Evolutionary conservation across 139 green algal genomes (phyloP).

Genomic region (Axilococcus clingmanii): DNA sequence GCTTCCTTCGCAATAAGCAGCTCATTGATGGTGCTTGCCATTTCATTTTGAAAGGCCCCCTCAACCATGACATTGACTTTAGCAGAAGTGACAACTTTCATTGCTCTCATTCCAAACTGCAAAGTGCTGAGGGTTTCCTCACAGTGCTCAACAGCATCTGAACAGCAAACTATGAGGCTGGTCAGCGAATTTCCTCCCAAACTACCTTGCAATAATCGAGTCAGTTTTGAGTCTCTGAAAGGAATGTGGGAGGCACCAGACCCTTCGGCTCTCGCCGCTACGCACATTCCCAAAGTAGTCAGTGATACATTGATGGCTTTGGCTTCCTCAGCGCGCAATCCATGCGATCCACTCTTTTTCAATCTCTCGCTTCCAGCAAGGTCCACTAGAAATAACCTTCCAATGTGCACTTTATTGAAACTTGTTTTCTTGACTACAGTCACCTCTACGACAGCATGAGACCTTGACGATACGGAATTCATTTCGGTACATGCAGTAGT

Average conservation of each 20-base stretch:
- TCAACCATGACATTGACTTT: slow-evolving; percentile 69
- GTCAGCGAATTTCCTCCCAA: slow-evolving; percentile 53
- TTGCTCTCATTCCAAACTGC: slow-evolving; percentile 65
- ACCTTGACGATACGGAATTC: slow-evolving; percentile 70
- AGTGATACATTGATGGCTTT: slow-evolving; percentile 67
- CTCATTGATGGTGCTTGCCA: slow-evolving; percentile 35
- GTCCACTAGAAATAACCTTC: slow-evolving; percentile 94
- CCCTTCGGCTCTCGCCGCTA: slow-evolving; percentile 39
- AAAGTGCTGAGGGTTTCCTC: slow-evolving; percentile 71
- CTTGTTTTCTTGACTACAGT: slow-evolving; percentile 58
- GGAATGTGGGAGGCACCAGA: slow-evolving; percentile 43
- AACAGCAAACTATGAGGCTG: slow-evolving; percentile 42
- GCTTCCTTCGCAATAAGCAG: slow-evolving; percentile 45
- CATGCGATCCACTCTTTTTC: slow-evolving; percentile 64
- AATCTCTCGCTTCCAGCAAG: slow-evolving; percentile 88
- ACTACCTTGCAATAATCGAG: slow-evolving; percentile 54
- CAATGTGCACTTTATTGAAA: slow-evolving; percentile 32
- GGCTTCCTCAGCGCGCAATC: slow-evolving; percentile 53
- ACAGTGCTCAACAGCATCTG: slow-evolving; percentile 49
- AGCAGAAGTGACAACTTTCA: slow-evolving; percentile 63
- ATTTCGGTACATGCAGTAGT: slow-evolving; percentile 37
- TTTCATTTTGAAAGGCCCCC: too few species aligned
- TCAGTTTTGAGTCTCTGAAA: slow-evolving; percentile 80
- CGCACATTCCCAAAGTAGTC: slow-evolving; percentile 60
- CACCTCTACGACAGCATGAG: slow-evolving; percentile 73